Percentiles rank a stretch among this genome's conserved stretches.
Evolutionary conservation across 2,329 filamentous ascomycete species (phyloP).

Genomic region (Aspergillus pseudoterreus): DNA sequence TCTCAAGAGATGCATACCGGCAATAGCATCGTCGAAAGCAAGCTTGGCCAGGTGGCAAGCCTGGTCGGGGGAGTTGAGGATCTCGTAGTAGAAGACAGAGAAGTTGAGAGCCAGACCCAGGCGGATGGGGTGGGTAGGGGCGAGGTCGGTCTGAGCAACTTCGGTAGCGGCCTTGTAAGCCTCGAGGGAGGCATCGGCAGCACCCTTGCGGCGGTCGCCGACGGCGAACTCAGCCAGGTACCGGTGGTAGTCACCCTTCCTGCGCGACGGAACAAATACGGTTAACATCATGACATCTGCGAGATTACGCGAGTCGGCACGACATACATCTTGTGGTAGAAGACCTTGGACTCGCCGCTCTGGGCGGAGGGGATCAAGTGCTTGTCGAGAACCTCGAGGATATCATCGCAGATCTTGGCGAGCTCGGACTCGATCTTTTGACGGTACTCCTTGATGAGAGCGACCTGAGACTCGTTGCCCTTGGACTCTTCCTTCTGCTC

Average conservation of each 20-base stretch:
- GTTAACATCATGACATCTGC: conserved; percentile 14
- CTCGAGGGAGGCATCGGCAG: conserved; percentile 90
- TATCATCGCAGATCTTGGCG: conserved; percentile 95
- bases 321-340: conserved; percentile 98
- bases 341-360: conserved; percentile 97
- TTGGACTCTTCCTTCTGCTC: conserved; percentile 99
- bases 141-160: conserved; percentile 82
- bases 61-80: conserved; percentile 96
- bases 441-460: conserved; percentile 95
- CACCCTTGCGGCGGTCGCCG: conserved; percentile 91
- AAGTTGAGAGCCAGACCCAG: conserved; percentile 92
- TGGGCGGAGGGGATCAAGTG: conserved; percentile 91
- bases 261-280: conserved; percentile 37
- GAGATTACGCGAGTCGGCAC: neutral
- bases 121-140: conserved; percentile 88
- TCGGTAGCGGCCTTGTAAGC: conserved; percentile 95
- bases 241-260: conserved; percentile 99
- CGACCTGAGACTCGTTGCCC: conserved; percentile 88
- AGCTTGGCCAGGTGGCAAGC: conserved; percentile 97
- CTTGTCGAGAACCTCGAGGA: conserved; percentile 89
- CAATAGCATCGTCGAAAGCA: conserved; percentile 94
- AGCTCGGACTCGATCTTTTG: conserved; percentile 97
- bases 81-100: conserved; percentile 99
- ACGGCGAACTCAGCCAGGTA: conserved; percentile 96
- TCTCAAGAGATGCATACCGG: conserved; percentile 50